Percentiles rank a stretch among this genome's conserved stretches.
phyloP scores from a whole-genome alignment of 129 eudicot species.

The Silybum marianum region DNA sequence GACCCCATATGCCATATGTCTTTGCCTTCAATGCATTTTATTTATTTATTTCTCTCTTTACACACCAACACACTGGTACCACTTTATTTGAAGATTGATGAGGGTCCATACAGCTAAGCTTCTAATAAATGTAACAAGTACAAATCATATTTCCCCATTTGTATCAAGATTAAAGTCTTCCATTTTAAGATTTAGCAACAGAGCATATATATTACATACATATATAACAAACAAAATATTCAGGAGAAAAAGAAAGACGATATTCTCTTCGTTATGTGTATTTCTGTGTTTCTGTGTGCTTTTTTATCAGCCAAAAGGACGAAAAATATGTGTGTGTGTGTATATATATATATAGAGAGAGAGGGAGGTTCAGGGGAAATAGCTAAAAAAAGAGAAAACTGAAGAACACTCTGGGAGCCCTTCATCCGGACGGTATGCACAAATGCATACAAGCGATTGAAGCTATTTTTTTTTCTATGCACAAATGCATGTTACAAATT shows the following conservation, averaged over 20 bases:
- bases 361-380: too few species aligned
- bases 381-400: too few species aligned
- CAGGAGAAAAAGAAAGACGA: not conserved
- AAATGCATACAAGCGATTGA: too few species aligned
- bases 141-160: conserved; percentile 20
- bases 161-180: conserved; percentile 22
- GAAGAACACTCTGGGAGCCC: too few species aligned
- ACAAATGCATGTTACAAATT: too few species aligned
- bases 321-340: not conserved
- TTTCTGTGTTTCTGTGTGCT: not conserved
- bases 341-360: too few species aligned
- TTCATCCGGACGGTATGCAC: too few species aligned
- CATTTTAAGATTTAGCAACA: not conserved
- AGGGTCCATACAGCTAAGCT: conserved; percentile 54
- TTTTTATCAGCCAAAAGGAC: not conserved
- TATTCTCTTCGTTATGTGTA: not conserved
- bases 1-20: conserved; percentile 28
- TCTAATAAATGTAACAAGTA: conserved; percentile 36
- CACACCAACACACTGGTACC: conserved; percentile 47
- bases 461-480: too few species aligned
- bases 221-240: not conserved
- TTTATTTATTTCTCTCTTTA: conserved; percentile 21
- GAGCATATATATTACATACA: not conserved
- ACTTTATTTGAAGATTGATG: conserved; percentile 27
- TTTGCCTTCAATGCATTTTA: conserved; percentile 40